A percentile compares a stretch with the other conserved stretches of the same genome.
These are phyloP conservation scores for Cyclotella baltica DNA, from an alignment of 108 stramenopile genomes.

Conservation along the genomic window DNA sequence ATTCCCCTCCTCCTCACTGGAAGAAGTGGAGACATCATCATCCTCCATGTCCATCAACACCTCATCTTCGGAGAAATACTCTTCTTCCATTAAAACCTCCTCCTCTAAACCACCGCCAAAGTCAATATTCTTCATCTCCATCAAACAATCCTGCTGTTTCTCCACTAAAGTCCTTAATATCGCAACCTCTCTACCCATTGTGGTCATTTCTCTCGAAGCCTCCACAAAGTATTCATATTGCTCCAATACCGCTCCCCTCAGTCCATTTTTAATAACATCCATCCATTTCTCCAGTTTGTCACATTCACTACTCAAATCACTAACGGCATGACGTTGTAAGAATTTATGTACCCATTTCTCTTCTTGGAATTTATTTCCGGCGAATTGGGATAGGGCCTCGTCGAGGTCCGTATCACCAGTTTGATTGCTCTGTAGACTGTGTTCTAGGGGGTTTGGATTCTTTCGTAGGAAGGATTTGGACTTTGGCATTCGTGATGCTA, in stretches of 20 bases:
- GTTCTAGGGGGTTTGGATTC: slow-evolving; percentile 14
- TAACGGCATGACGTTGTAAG: slow-evolving; percentile 69
- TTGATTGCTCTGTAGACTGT: slow-evolving; percentile 18
- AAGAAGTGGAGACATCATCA: slow-evolving; percentile 48
- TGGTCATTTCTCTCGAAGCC: slow-evolving; percentile 88
- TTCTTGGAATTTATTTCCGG: slow-evolving; percentile 62
- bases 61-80: too few species aligned
- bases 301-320: slow-evolving; percentile 60
- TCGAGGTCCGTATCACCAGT: slow-evolving; percentile 50
- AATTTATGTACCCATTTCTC: slow-evolving; percentile 76
- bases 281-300: slow-evolving; percentile 77
- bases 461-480: background rate
- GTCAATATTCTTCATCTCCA: slow-evolving; percentile 88
- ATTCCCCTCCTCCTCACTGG: slow-evolving; percentile 45
- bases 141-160: slow-evolving; percentile 76
- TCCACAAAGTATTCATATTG: slow-evolving; percentile 93
- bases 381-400: slow-evolving; percentile 66
- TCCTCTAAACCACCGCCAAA: slow-evolving; percentile 64
- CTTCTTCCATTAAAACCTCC: too few species aligned
- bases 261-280: slow-evolving; percentile 73
- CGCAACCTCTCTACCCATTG: slow-evolving; percentile 84
- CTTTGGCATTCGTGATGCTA: background rate
- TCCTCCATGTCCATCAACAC: slow-evolving; percentile 23
- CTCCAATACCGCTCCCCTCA: slow-evolving; percentile 84
- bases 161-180: slow-evolving; percentile 73